These are phyloP conservation scores for Pyrus bretschneideri DNA, from an alignment of 306 rosid genomes.

Conservation along the genomic window DNA sequence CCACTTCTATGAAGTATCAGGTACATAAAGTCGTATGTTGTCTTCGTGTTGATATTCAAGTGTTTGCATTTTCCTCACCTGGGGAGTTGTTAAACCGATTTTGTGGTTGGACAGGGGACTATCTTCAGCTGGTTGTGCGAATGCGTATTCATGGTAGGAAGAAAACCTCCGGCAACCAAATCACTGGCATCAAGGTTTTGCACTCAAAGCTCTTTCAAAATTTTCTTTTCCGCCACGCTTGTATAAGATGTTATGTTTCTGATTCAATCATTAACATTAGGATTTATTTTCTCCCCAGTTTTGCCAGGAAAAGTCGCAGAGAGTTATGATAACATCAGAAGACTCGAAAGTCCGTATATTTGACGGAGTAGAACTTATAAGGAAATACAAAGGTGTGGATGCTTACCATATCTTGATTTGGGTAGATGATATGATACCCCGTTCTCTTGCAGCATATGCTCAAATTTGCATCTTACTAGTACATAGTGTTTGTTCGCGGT, in stretches of 20 bases:
- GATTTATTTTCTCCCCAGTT: conserved; percentile 37
- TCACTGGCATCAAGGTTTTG: conserved; percentile 85
- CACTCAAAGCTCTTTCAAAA: conserved; percentile 8
- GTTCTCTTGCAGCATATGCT: neutral
- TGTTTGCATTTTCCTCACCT: neutral
- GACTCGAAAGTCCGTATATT: conserved; percentile 73
- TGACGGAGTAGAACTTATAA: conserved; percentile 53
- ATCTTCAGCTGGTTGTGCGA: conserved; percentile 41
- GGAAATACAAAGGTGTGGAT: conserved; percentile 54
- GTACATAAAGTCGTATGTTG: conserved; percentile 24
- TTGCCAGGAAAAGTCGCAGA: conserved; percentile 38
- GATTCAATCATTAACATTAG: conserved; percentile 5
- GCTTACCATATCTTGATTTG: too few species aligned
- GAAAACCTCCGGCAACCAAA: conserved; percentile 58
- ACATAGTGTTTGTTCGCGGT: neutral
- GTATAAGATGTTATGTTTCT: neutral
- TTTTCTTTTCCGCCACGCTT: neutral
- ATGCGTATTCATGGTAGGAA: conserved; percentile 44
- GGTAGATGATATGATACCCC: neutral
- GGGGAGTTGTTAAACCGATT: conserved; percentile 23
- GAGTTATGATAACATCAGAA: conserved; percentile 75
- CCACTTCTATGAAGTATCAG: conserved; percentile 60
- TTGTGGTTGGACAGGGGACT: conserved; percentile 43
- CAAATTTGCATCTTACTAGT: neutral
- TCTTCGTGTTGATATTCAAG: neutral